phyloP scores from a whole-genome alignment of 768 basidiomycete genomes.

The Boletus reticulatus region DNA sequence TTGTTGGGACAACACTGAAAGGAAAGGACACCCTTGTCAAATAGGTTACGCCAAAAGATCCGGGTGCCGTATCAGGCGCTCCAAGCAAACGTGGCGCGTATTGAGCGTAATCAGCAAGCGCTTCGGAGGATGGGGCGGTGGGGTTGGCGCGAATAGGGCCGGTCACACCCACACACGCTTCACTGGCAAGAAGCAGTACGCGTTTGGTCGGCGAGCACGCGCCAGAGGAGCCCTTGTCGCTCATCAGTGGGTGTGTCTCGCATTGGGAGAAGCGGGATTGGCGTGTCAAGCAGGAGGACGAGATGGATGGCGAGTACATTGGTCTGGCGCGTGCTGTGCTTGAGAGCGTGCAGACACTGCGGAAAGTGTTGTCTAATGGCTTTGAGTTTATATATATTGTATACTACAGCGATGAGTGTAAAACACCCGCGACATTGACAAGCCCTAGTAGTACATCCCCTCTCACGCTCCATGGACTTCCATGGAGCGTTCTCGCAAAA shows the following conservation, averaged over 20 bases:
- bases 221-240: slow-evolving; percentile 72
- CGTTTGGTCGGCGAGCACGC: slow-evolving; percentile 93
- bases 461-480: not conserved
- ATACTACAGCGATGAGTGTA: too few species aligned
- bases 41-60: slow-evolving; percentile 57
- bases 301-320: slow-evolving; percentile 58
- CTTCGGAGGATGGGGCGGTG: slow-evolving; percentile 79
- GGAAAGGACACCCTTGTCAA: too few species aligned
- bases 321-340: slow-evolving; percentile 62
- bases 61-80: slow-evolving; percentile 79
- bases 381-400: too few species aligned
- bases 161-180: slow-evolving; percentile 77
- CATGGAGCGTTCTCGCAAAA: slow-evolving; percentile 6
- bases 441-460: too few species aligned
- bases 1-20: too few species aligned
- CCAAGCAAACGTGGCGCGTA: slow-evolving; percentile 62
- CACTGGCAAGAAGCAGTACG: slow-evolving; percentile 98
- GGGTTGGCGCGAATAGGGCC: slow-evolving; percentile 43
- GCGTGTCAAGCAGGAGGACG: slow-evolving; percentile 46
- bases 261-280: slow-evolving; percentile 77
- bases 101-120: slow-evolving; percentile 79
- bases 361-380: not conserved
- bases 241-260: slow-evolving; percentile 78
- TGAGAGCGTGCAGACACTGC: slow-evolving; percentile 41
- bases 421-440: too few species aligned